Evolutionary conservation across 163 green algal species (phyloP).

Genomic region (Volvox carteri): DNA sequence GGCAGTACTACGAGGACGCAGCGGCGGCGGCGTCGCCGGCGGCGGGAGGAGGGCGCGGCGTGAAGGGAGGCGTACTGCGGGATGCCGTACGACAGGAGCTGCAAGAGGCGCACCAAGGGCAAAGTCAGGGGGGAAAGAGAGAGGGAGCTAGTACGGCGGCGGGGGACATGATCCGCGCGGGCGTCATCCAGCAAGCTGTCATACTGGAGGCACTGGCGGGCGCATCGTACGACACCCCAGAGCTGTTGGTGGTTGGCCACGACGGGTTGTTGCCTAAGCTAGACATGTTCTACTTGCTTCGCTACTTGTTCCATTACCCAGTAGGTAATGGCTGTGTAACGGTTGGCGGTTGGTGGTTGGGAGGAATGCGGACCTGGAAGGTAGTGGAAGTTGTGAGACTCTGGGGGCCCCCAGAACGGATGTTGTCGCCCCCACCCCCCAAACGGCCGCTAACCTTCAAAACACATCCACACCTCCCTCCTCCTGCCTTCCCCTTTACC

Average conservation of each 20-base stretch:
- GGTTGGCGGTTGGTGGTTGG: background rate
- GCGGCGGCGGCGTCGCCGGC: background rate
- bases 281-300: constrained; percentile 81
- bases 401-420: too few relatives aligned
- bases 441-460: too few relatives aligned
- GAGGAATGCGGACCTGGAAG: too few relatives aligned
- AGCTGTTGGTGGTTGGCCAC: constrained; percentile 68
- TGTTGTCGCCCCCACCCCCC: too few relatives aligned
- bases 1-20: constrained; percentile 49
- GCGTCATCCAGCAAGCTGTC: constrained; percentile 82
- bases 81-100: background rate
- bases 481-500: too few relatives aligned
- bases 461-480: too few relatives aligned
- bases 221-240: constrained; percentile 9
- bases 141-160: background rate
- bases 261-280: constrained; percentile 86
- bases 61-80: background rate
- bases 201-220: constrained; percentile 71
- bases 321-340: background rate
- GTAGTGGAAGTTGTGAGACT: too few relatives aligned
- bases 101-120: background rate
- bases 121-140: background rate
- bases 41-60: too few relatives aligned
- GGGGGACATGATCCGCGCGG: constrained; percentile 55
- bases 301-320: constrained; percentile 14